Base-by-base conservation (phyloP, 2,329 filamentous ascomycete genomes). In the Plenodomus lindquistii region DNA sequence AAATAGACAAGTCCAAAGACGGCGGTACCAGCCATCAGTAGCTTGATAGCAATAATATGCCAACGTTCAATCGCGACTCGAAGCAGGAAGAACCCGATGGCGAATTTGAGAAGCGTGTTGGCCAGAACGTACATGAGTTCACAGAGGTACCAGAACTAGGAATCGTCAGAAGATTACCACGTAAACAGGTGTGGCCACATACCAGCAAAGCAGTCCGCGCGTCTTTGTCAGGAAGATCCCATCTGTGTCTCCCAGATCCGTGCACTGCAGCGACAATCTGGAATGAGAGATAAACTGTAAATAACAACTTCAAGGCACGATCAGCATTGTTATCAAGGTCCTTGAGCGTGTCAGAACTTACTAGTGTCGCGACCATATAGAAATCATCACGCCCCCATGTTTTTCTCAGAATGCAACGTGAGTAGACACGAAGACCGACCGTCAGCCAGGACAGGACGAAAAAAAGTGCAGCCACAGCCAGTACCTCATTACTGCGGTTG, bases 41-140 rank as follows among this genome's bases (percentile, higher is more conserved):
- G 46, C 49, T 75, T 74, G 36, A 82, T 75, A 47, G 77, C 74
- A 57, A 69, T 70, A 31, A 74, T 67, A 46, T 83, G 79, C n/a
- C 70, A 49, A 34, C 60, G 69, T 35, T 73, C 68, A 27, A 78
- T 66, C 0, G 79, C 78, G 17, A 84, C 72, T 41, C 80, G 77
- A 13, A 82, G 74, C 37, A 83, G 74, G 50, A 82, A 81, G n/a
- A 81, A 67, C 4, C 66, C 78, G 42, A 83, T 78, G 1, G 80
- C 77, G 31, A 81, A 71, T 49, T 81, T 81, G 38, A 80, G 72
- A 11, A 77, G 60, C 34, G 75, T 72, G 18, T 74, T 79, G 4
- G 75, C 72, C 45, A 79, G 63, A 7, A 78, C 75, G 60, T 83
- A 84, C 52, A 77, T 76, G n/a, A 79, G 67, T 57, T 83, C 80